A percentile compares a stretch with the other conserved stretches of the same genome.
Conservation (phyloP, 805 yeast species). For the Dipodascopsis uninucleata region DNA sequence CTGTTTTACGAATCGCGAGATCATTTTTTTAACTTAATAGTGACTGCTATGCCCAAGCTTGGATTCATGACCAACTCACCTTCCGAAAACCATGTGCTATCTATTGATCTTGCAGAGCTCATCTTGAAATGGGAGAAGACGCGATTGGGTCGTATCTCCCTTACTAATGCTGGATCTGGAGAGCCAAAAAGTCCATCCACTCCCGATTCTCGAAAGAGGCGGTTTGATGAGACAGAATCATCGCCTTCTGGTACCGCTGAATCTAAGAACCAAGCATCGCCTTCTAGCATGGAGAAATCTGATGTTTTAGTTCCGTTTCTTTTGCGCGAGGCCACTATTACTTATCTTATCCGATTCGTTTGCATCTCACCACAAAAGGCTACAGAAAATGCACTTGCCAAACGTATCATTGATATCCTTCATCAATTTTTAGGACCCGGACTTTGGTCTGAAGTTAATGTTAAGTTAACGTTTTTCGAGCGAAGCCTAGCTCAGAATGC, state of each 20-base stretch:
- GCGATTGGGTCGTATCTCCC: conserved; percentile 5
- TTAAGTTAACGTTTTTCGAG: conserved; percentile 82
- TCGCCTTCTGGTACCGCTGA: background rate
- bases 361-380: conserved; percentile 84
- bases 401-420: conserved; percentile 73
- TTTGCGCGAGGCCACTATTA: conserved; percentile 84
- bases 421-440: conserved; percentile 66
- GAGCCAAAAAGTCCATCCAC: conserved; percentile 2
- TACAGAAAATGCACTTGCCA: conserved; percentile 76
- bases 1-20: conserved; percentile 82
- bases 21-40: conserved; percentile 81
- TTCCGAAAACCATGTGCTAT: conserved; percentile 72
- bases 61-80: conserved; percentile 68
- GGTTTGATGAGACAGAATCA: conserved; percentile 13
- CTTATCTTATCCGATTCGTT: conserved; percentile 80
- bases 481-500: conserved; percentile 79
- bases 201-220: conserved; percentile 23
- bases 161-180: conserved; percentile 4
- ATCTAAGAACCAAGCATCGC: conserved; percentile 4
- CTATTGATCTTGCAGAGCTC: conserved; percentile 84
- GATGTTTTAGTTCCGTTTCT: conserved; percentile 50
- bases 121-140: conserved; percentile 75
- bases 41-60: conserved; percentile 87
- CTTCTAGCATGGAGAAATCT: conserved; percentile 25
- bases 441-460: conserved; percentile 86